Conservation (phyloP, 1,284 basidiomycete species). For the Ustilago lituana region DNA sequence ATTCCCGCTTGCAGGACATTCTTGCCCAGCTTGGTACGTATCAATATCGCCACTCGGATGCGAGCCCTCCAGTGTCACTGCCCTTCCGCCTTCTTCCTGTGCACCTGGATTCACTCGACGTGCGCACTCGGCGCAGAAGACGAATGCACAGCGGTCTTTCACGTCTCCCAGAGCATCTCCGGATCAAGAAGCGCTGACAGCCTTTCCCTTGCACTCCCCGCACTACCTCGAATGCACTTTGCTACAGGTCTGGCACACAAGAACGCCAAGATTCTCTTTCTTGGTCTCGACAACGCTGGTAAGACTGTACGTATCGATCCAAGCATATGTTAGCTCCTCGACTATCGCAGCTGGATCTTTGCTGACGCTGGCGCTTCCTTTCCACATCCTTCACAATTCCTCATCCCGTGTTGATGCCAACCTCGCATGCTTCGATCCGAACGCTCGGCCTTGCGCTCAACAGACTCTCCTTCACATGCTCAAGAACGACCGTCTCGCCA, state of each 20-base stretch:
- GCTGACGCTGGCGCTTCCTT: not conserved
- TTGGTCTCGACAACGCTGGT: conserved; percentile 97
- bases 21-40: conserved; percentile 65
- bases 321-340: not conserved
- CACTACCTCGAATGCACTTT: too few species aligned
- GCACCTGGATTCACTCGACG: too few species aligned
- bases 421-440: not conserved
- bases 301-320: conserved; percentile 81
- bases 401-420: too few species aligned
- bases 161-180: too few species aligned
- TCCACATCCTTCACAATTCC: too few species aligned
- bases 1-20: conserved; percentile 54
- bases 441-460: not conserved
- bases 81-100: too few species aligned
- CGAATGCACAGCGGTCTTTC: too few species aligned
- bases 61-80: too few species aligned
- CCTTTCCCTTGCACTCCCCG: too few species aligned
- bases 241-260: conserved; percentile 85
- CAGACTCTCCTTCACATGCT: conserved; percentile 99
- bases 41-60: not conserved
- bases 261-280: conserved; percentile 98
- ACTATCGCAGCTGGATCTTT: not conserved
- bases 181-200: too few species aligned
- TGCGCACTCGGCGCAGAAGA: too few species aligned
- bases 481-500: conserved; percentile 98